Evolutionary conservation across 495 filamentous ascomycete species (phyloP).

Genomic region (Pyrenula aspistea): DNA sequence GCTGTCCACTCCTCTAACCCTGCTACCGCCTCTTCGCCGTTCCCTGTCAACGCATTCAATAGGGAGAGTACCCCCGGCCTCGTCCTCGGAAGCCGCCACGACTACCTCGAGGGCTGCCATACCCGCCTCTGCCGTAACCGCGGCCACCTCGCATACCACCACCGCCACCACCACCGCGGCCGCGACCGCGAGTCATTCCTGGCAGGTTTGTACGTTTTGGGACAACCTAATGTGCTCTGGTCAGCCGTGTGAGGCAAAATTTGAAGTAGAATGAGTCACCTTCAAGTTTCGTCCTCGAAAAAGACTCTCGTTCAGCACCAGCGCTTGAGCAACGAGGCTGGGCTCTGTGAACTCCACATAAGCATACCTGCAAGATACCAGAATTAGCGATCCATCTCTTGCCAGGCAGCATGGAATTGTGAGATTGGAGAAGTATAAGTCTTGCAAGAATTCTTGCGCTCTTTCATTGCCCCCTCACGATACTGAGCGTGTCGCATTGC

Average conservation of each 20-base stretch:
- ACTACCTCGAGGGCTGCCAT: slow-evolving; percentile 51
- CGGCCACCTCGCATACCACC: slow-evolving; percentile 39
- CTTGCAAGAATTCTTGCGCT: no score
- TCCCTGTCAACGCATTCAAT: slow-evolving; percentile 31
- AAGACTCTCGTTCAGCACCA: slow-evolving; percentile 92
- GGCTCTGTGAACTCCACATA: slow-evolving; percentile 99
- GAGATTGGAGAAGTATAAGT: no score
- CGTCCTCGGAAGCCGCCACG: slow-evolving; percentile 70
- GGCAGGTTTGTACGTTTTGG: slow-evolving; percentile 97
- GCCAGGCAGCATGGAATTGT: slow-evolving; percentile 29
- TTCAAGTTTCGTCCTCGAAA: slow-evolving; percentile 93
- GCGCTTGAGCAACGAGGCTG: slow-evolving; percentile 79
- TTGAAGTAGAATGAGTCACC: slow-evolving; percentile 31
- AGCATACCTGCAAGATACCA: slow-evolving; percentile 60
- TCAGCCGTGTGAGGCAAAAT: slow-evolving; percentile 4
- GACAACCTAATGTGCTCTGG: slow-evolving; percentile 48
- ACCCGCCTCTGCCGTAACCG: slow-evolving; percentile 46
- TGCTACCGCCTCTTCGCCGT: background rate
- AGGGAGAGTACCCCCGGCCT: slow-evolving; percentile 69
- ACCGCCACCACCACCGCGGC: slow-evolving; percentile 59
- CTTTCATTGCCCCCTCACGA: no score
- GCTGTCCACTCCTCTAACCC: background rate
- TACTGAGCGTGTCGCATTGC: slow-evolving; percentile 5
- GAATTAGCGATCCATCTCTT: slow-evolving; percentile 41
- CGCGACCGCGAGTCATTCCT: slow-evolving; percentile 75